Evolutionary conservation across 371 early-diverging fungal species (phyloP).

Genomic region (Apophysomyces sp.): DNA sequence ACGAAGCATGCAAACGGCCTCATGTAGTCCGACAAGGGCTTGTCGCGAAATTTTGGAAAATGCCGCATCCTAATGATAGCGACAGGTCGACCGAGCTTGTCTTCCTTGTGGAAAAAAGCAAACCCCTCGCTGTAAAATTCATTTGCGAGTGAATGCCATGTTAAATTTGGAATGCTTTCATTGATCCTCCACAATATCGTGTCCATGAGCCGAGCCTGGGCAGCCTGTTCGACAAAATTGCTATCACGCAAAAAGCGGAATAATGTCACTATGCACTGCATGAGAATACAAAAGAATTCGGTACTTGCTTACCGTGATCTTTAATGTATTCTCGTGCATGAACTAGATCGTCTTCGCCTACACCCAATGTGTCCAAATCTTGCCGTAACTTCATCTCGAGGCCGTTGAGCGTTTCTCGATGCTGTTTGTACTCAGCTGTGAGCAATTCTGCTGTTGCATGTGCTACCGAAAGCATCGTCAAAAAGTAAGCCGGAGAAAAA

Average conservation of each 20-base stretch:
- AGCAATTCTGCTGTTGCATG: conserved; percentile 20
- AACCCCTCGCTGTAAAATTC: conserved; percentile 36
- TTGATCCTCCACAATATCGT: conserved; percentile 47
- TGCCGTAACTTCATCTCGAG: conserved; percentile 9
- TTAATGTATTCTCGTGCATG: conserved; percentile 26
- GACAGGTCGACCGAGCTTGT: conserved; percentile 40
- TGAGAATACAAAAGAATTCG: not conserved
- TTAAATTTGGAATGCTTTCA: conserved; percentile 19
- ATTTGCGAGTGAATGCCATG: conserved; percentile 23
- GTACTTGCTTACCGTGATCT: conserved; percentile 26
- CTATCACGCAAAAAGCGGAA: conserved; percentile 22
- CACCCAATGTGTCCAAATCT: conserved; percentile 19
- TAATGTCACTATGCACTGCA: conserved; percentile 17
- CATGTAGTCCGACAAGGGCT: conserved; percentile 27
- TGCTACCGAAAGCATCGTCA: conserved; percentile 11
- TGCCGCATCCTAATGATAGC: conserved; percentile 43
- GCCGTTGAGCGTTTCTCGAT: conserved; percentile 12
- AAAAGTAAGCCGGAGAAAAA: not conserved
- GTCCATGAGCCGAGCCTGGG: conserved; percentile 24
- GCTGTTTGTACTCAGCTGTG: conserved; percentile 22
- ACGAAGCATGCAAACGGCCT: conserved; percentile 38
- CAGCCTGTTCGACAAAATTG: conserved; percentile 12
- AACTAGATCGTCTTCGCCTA: conserved; percentile 14
- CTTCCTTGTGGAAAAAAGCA: conserved; percentile 46
- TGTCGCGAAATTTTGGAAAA: conserved; percentile 40